Percentiles rank a stretch among this genome's conserved stretches.
phyloP scores from a whole-genome alignment of 2,329 filamentous ascomycete genomes.

The Alternaria gansuensis region DNA sequence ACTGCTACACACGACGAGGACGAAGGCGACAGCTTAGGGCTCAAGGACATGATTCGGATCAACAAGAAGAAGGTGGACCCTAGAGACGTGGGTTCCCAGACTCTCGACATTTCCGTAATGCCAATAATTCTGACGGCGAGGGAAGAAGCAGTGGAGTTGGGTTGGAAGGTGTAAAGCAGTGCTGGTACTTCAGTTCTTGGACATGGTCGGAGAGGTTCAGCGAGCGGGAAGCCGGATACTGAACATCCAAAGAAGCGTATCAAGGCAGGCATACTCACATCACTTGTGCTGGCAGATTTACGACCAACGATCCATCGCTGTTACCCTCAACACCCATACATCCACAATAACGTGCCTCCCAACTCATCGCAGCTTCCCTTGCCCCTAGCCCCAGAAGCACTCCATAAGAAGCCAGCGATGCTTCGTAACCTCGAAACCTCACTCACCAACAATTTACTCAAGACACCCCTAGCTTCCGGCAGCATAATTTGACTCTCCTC shows the following conservation, averaged over 20 bases:
- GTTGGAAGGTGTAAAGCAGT: not conserved
- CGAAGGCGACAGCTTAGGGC: not conserved
- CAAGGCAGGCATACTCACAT: not conserved
- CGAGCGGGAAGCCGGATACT: too few species aligned
- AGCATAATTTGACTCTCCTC: constrained; percentile 20
- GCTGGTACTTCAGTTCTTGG: too few species aligned
- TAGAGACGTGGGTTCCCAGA: not conserved
- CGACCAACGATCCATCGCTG: not conserved
- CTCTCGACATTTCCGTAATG: not conserved
- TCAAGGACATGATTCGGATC: not conserved
- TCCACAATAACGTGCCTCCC: not conserved
- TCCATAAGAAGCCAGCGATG: constrained; percentile 5
- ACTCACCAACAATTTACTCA: constrained; percentile 23
- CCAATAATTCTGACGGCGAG: constrained; percentile 10
- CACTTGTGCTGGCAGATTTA: not conserved
- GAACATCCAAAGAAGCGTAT: not conserved
- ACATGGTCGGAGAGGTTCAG: not conserved
- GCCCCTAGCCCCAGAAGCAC: not conserved
- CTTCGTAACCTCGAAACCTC: constrained; percentile 3
- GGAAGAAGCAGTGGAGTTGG: constrained; percentile 11
- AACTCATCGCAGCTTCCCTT: not conserved
- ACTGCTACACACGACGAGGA: not conserved
- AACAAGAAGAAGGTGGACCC: not conserved
- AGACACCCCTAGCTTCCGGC: constrained; percentile 29
- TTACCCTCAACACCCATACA: not conserved